Conservation (phyloP, 306 rosid species). For the Pachyrhizus erosus region DNA sequence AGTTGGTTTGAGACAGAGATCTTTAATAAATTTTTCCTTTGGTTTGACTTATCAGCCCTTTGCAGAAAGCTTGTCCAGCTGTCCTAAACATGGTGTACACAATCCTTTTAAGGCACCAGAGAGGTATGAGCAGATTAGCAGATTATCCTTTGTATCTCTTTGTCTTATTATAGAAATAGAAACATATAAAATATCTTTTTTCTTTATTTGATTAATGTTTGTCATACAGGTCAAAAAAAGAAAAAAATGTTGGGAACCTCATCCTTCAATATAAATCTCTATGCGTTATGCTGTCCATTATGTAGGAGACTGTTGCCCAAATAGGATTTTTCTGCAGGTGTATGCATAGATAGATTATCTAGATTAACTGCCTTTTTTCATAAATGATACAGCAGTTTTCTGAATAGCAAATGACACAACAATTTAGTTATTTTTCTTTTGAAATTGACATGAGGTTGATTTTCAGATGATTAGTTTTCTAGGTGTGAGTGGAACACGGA, state of each 20-base stretch:
- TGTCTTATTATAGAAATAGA: not conserved
- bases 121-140: conserved; percentile 64
- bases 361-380: not conserved
- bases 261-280: not conserved
- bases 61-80: conserved; percentile 83
- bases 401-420: not conserved
- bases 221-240: not conserved
- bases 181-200: not conserved
- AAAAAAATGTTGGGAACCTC: too few relatives aligned
- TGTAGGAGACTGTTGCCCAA: not conserved
- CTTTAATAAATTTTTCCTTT: conserved; percentile 29
- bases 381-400: not conserved
- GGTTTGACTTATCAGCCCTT: conserved; percentile 70
- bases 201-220: not conserved
- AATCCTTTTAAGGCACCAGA: conserved; percentile 97
- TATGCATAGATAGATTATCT: not conserved
- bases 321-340: not conserved
- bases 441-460: conserved; percentile 18
- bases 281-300: not conserved
- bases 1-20: not conserved
- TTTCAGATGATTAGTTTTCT: conserved; percentile 32
- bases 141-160: conserved; percentile 12
- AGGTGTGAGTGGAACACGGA: conserved; percentile 13
- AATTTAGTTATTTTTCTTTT: conserved; percentile 20
- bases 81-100: conserved; percentile 96